phyloP scores from a whole-genome alignment of 768 basidiomycete genomes.

The Tylopilus plumbeoviolaceoides region DNA sequence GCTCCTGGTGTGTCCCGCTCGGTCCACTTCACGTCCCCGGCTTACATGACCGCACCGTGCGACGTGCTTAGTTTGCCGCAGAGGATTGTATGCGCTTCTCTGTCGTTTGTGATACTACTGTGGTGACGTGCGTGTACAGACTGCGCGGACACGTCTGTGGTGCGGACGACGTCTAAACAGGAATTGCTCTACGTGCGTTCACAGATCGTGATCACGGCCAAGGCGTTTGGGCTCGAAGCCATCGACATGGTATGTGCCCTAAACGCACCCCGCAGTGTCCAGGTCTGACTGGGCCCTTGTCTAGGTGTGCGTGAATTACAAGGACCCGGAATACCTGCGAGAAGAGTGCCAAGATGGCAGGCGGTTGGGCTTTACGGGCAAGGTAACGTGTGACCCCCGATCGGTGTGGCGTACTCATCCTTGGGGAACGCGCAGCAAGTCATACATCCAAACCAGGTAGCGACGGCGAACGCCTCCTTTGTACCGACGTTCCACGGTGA shows the following conservation, averaged over 20 bases:
- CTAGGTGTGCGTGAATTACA: slow-evolving; percentile 87
- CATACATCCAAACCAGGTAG: slow-evolving; percentile 85
- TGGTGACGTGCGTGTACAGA: slow-evolving; percentile 42
- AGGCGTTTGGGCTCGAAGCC: slow-evolving; percentile 76
- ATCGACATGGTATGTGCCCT: slow-evolving; percentile 75
- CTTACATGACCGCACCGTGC: background rate
- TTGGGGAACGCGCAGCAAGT: slow-evolving; percentile 62
- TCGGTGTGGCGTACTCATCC: background rate
- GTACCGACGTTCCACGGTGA: slow-evolving; percentile 69
- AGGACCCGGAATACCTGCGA: slow-evolving; percentile 57
- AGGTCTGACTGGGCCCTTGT: background rate
- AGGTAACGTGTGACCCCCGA: slow-evolving; percentile 41
- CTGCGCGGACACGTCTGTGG: slow-evolving; percentile 84
- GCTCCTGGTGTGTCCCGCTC: slow-evolving; percentile 43
- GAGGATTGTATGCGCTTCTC: slow-evolving; percentile 71
- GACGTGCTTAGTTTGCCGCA: slow-evolving; percentile 70
- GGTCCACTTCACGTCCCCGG: background rate
- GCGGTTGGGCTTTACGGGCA: slow-evolving; percentile 86
- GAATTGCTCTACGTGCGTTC: slow-evolving; percentile 86
- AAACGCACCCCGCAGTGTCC: background rate
- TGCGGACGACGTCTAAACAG: slow-evolving; percentile 65
- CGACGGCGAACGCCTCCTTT: slow-evolving; percentile 72
- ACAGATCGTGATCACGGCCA: slow-evolving; percentile 74
- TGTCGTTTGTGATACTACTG: background rate
- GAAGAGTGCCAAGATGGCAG: slow-evolving; percentile 80